These are phyloP conservation scores for Ambispora gerdemannii DNA, from an alignment of 192 early-diverging fungal genomes.

Conservation along the genomic window DNA sequence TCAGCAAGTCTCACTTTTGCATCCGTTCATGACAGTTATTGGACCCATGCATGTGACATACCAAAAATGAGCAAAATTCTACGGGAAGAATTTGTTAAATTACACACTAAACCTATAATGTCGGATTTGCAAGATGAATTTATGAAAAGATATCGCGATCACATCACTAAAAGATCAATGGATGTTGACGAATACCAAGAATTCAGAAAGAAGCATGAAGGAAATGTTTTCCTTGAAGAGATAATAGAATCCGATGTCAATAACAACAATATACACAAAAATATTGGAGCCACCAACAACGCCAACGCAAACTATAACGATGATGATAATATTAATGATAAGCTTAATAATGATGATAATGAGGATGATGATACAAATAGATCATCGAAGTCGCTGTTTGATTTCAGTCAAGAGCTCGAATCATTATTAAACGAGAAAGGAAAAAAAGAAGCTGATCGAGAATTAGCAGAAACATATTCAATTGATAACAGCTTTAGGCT, in stretches of 20 bases:
- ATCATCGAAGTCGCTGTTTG: too few relatives aligned
- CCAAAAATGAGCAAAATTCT: constrained; percentile 81
- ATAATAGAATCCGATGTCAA: too few relatives aligned
- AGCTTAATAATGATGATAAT: neutral
- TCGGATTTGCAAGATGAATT: constrained; percentile 79
- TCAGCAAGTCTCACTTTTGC: constrained; percentile 79
- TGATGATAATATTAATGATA: constrained; percentile 22
- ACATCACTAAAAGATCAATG: constrained; percentile 59
- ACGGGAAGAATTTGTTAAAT: constrained; percentile 83
- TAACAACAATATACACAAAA: constrained; percentile 30
- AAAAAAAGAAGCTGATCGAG: too few relatives aligned
- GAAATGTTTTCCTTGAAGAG: constrained; percentile 27
- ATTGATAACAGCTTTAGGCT: constrained; percentile 2
- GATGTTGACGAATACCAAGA: constrained; percentile 37
- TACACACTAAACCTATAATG: constrained; percentile 86
- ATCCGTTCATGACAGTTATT: constrained; percentile 96
- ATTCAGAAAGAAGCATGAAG: constrained; percentile 22
- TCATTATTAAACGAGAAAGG: too few relatives aligned
- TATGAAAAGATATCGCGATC: constrained; percentile 68
- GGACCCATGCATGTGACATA: constrained; percentile 93
- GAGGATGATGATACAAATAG: constrained; percentile 1
- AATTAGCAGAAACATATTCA: too few relatives aligned
- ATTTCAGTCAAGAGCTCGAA: too few relatives aligned
- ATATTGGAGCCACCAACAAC: constrained; percentile 39
- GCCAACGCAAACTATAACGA: constrained; percentile 22